Evolutionary conservation across 2,329 filamentous ascomycete species (phyloP).

Genomic region (Neonectria punicea): DNA sequence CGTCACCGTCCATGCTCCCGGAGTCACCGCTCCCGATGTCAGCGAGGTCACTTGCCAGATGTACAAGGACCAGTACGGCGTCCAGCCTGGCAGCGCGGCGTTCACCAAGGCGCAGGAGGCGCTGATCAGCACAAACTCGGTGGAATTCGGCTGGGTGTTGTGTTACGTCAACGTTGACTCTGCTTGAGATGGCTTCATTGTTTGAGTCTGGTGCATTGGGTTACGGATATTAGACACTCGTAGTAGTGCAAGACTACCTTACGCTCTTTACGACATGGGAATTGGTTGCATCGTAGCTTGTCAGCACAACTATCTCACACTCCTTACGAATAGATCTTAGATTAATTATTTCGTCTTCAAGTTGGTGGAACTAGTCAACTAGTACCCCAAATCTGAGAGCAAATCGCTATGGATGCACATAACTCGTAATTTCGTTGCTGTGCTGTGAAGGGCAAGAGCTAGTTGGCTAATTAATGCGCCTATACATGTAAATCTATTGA

Average conservation of each 20-base stretch:
- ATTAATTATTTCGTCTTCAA: too few relatives aligned
- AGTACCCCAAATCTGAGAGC: too few relatives aligned
- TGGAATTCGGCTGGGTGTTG: conserved; percentile 33
- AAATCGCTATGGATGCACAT: too few relatives aligned
- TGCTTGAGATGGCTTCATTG: not conserved
- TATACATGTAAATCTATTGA: too few relatives aligned
- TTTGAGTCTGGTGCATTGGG: not conserved
- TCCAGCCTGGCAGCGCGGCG: conserved; percentile 26
- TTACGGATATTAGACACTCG: not conserved
- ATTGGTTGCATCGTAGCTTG: not conserved
- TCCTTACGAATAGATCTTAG: not conserved
- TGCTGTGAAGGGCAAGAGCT: too few relatives aligned
- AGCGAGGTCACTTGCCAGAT: conserved; percentile 31
- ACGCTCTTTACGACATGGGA: not conserved
- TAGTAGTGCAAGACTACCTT: not conserved
- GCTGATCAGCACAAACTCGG: conserved; percentile 27
- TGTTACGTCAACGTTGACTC: conserved; percentile 24
- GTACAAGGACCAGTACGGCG: conserved; percentile 34
- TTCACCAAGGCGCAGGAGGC: conserved; percentile 23
- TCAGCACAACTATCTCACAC: not conserved
- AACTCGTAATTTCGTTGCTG: too few relatives aligned
- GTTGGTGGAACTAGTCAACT: too few relatives aligned
- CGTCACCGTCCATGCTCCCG: conserved; percentile 19
- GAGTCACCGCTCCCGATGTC: conserved; percentile 4
- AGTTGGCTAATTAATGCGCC: too few relatives aligned